Evolutionary conservation across 1,284 basidiomycete species (phyloP).

Genomic region (Amylostereum areolatum): DNA sequence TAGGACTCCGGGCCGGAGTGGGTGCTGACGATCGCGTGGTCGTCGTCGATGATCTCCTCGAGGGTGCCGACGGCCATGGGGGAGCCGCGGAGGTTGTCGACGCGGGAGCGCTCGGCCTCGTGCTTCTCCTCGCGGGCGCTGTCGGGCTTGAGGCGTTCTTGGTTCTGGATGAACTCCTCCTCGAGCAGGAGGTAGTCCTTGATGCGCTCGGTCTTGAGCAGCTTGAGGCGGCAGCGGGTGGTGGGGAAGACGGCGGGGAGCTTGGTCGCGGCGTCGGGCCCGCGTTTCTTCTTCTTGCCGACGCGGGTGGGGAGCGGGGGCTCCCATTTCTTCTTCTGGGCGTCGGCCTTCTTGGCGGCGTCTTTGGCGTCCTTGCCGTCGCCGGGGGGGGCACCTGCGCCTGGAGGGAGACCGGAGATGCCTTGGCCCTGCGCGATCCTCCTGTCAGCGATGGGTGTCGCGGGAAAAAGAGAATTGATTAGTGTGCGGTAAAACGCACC

Average conservation of each 20-base stretch:
- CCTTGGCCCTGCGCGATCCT: constrained; percentile 60
- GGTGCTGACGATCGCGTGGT: constrained; percentile 97
- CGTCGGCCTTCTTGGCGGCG: constrained; percentile 54
- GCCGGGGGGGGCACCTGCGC: constrained; percentile 26
- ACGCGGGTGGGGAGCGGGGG: constrained; percentile 96
- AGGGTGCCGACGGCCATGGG: constrained; percentile 97
- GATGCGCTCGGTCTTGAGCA: constrained; percentile 96
- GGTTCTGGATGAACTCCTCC: constrained; percentile 97
- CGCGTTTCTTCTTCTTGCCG: constrained; percentile 91
- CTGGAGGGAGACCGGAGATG: constrained; percentile 63
- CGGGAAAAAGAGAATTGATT: neutral
- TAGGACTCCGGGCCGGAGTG: constrained; percentile 96
- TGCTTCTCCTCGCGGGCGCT: constrained; percentile 89
- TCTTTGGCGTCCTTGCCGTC: constrained; percentile 46
- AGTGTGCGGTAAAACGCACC: constrained; percentile 10
- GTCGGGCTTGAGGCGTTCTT: constrained; percentile 84
- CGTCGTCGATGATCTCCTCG: constrained; percentile 99
- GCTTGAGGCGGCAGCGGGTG: constrained; percentile 91
- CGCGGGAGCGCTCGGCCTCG: constrained; percentile 89
- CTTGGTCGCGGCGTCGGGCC: constrained; percentile 88
- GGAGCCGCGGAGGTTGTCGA: constrained; percentile 92
- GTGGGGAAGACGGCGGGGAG: constrained; percentile 93
- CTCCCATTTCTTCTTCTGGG: constrained; percentile 96
- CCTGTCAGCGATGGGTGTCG: no score
- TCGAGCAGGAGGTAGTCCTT: constrained; percentile 98